These are phyloP conservation scores for Blastobotrys serpentis DNA, from an alignment of 1,139 yeast genomes.

Conservation along the genomic window DNA sequence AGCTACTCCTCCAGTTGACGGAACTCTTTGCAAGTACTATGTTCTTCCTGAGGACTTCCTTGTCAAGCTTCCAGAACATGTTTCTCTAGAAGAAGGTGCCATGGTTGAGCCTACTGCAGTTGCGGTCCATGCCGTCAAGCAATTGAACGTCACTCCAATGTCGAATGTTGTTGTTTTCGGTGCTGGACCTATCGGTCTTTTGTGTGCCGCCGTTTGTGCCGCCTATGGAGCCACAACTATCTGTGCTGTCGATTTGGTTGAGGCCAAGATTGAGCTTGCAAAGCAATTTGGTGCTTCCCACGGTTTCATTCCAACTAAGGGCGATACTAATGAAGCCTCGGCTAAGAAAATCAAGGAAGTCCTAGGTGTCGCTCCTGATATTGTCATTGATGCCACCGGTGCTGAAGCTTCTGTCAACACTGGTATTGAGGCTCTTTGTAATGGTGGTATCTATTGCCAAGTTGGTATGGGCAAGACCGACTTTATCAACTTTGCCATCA, in stretches of 20 bases:
- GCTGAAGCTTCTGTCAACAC: conserved; percentile 62
- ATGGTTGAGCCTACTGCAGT: conserved; percentile 85
- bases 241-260: conserved; percentile 52
- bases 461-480: conserved; percentile 69
- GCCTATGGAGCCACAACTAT: conserved; percentile 77
- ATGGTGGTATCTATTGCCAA: conserved; percentile 69
- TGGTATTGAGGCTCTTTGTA: conserved; percentile 55
- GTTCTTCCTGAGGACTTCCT: conserved; percentile 81
- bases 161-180: conserved; percentile 80
- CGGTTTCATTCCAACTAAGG: conserved; percentile 22
- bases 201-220: conserved; percentile 71
- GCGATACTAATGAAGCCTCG: conserved; percentile 36
- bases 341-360: conserved; percentile 42
- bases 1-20: conserved; percentile 77
- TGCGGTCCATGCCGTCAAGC: conserved; percentile 77
- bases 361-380: conserved; percentile 47
- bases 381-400: conserved; percentile 70
- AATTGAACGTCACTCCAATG: conserved; percentile 64
- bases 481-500: conserved; percentile 67
- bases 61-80: conserved; percentile 73
- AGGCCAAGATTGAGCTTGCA: conserved; percentile 24
- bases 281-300: conserved; percentile 25
- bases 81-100: conserved; percentile 82
- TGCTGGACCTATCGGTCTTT: conserved; percentile 89
- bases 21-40: conserved; percentile 70